Evolutionary conservation across 2,329 filamentous ascomycete species (phyloP), one percentile per base, ranked within the genome.

Genomic region (Laburnicola sp.): DNA sequence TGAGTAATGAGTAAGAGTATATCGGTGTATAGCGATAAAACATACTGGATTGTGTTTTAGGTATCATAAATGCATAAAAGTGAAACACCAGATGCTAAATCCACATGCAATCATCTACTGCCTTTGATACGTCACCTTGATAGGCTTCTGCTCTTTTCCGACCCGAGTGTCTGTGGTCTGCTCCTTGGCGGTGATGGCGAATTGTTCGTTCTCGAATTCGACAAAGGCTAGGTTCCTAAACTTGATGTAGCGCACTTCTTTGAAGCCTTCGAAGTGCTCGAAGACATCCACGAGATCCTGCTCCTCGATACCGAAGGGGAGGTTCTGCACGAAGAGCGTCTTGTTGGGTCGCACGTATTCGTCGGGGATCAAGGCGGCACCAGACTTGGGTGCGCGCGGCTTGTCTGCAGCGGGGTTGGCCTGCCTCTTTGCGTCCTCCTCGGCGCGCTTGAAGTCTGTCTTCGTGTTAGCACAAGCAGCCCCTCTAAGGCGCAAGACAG

Each of bases 341-440:
- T 96, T 97, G 83, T 97, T 97, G 31, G 94, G 93, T 3, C 93
- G 93, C 3, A 97, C 83, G 74, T 96, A 97, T 76, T 99, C 94
- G 82, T 97, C 94, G n/a, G 92, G 91, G 16, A 97, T 86, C 48
- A 91, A 87, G 8, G 88, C 81, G 1, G 85, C 80, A 30, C 89
- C 89, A n/a, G 83, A 81, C 11, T 86, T 80, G 78, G 83, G 77
- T 0, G 87, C 84, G 42, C 87, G 83, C n/a, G 76, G 65, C 37
- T 75, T 76, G 45, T 72, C 68, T 16, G 81, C 69, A 7, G 78
- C 65, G 65, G 89, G 82, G 50, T 85, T 86, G 74, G 88, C 88
- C 68, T 91, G 86, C 52, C 87, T 86, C 65, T 93, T 88, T 45
- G 87, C 86, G 27, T 87, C 86, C 72, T 94, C 89, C 62, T 86